Evolutionary conservation across 2,329 filamentous ascomycete genomes (phyloP).

Genomic region (Herpotrichia juniperi): DNA sequence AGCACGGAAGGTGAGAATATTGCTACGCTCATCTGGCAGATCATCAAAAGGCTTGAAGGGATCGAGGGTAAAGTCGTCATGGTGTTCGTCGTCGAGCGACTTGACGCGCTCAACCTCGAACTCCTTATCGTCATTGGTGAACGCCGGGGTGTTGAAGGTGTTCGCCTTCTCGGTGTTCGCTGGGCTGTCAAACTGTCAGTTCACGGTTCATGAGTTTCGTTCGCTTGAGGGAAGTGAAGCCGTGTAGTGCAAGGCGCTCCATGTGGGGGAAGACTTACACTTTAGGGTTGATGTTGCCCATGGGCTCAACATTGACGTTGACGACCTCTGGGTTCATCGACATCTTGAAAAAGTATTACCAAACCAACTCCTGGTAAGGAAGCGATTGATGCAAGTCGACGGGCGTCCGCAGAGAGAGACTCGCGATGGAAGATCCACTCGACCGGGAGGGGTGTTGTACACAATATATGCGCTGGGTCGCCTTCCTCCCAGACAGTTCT

Average conservation of each 20-base stretch:
- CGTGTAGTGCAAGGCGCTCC: too few species aligned
- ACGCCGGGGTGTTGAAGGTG: constrained; percentile 35
- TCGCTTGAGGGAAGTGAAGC: not conserved
- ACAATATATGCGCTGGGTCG: constrained; percentile 16
- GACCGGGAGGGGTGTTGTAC: constrained; percentile 8
- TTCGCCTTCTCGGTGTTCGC: constrained; percentile 45
- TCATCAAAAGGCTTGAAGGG: constrained; percentile 52
- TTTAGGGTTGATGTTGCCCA: constrained; percentile 37
- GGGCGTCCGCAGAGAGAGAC: constrained; percentile 12
- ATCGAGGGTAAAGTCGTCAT: constrained; percentile 41
- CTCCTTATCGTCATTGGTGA: constrained; percentile 27
- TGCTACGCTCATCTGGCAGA: constrained; percentile 51
- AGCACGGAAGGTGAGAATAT: constrained; percentile 62
- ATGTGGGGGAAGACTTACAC: constrained; percentile 22
- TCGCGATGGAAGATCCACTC: constrained; percentile 13
- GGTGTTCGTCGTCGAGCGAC: constrained; percentile 22
- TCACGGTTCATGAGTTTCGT: not conserved
- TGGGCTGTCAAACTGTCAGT: constrained; percentile 18
- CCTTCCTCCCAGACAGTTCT: not conserved
- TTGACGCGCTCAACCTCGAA: constrained; percentile 30
- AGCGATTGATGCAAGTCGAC: not conserved
- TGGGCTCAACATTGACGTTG: constrained; percentile 22
- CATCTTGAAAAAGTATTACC: constrained; percentile 24
- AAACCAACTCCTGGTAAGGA: not conserved
- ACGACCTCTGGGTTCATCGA: constrained; percentile 10